A percentile compares a stretch with the other conserved stretches of the same genome.
These are phyloP conservation scores for Ogataea dorogensis DNA, from an alignment of 805 yeast genomes.

Conservation along the genomic window DNA sequence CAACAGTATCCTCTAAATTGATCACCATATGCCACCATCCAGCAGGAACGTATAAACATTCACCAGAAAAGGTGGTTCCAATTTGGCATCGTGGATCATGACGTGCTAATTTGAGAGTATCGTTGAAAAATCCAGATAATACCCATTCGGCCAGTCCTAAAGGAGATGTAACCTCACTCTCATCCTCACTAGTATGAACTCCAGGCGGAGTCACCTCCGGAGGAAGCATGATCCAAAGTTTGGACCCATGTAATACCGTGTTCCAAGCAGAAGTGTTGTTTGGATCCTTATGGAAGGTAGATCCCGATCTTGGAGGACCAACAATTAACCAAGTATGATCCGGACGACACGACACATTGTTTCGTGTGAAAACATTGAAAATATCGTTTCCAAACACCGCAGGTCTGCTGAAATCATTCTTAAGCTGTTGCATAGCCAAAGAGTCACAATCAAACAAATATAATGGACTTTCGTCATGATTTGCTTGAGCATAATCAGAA, in stretches of 20 bases:
- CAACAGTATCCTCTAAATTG: constrained; percentile 79
- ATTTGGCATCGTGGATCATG: constrained; percentile 48
- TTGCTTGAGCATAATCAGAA: constrained; percentile 54
- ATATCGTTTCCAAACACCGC: constrained; percentile 55
- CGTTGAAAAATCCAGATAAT: constrained; percentile 74
- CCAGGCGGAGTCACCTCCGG: constrained; percentile 81
- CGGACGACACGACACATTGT: constrained; percentile 57
- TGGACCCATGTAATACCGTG: constrained; percentile 67
- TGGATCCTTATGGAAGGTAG: constrained; percentile 92
- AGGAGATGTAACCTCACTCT: constrained; percentile 88
- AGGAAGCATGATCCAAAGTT: constrained; percentile 88
- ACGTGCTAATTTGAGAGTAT: constrained; percentile 52
- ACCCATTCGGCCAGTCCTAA: constrained; percentile 95
- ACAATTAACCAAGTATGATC: constrained; percentile 91
- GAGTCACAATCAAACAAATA: constrained; percentile 83
- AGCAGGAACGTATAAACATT: constrained; percentile 86
- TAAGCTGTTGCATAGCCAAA: constrained; percentile 57
- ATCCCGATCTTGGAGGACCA: constrained; percentile 81
- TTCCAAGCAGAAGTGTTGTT: constrained; percentile 92
- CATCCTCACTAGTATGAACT: constrained; percentile 69
- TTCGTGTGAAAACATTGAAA: constrained; percentile 44
- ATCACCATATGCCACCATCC: constrained; percentile 98
- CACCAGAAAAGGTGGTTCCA: constrained; percentile 77
- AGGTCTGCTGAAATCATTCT: constrained; percentile 55
- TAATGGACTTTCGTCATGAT: constrained; percentile 79